Conservation (phyloP, 768 basidiomycete species). For the Kondoa malvinella region DNA sequence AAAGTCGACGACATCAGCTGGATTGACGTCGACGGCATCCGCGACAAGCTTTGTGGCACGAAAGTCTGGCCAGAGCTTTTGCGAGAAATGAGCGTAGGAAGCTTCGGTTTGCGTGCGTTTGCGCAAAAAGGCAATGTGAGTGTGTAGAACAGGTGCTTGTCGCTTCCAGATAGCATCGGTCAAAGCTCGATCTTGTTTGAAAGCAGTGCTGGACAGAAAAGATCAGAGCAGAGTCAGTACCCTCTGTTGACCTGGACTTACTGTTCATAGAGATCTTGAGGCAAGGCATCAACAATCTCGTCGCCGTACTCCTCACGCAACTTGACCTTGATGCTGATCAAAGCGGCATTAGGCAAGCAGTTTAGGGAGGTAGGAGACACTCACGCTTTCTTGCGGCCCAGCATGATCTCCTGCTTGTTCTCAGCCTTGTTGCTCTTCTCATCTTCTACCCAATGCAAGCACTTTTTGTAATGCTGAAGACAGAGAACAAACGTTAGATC, state of each 20-base stretch:
- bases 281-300: not conserved
- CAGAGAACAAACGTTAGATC: too few species aligned
- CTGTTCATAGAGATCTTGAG: not conserved
- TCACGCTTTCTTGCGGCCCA: not conserved
- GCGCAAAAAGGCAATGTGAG: not conserved
- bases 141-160: not conserved
- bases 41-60: not conserved
- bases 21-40: not conserved
- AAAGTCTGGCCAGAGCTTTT: not conserved
- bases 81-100: not conserved
- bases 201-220: not conserved
- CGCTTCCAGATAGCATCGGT: not conserved
- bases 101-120: not conserved
- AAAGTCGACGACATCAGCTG: not conserved
- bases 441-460: not conserved
- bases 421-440: not conserved
- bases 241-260: not conserved
- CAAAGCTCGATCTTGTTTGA: not conserved
- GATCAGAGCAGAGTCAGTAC: not conserved
- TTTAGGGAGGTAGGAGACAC: not conserved
- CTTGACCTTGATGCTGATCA: not conserved
- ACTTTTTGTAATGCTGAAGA: too few species aligned
- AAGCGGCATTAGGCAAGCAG: not conserved
- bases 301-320: not conserved
- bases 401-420: not conserved